Evolutionary conservation across 1,139 yeast species (phyloP), one percentile per base, ranked within the genome.

Genomic region (Taphrina wiesneri): DNA sequence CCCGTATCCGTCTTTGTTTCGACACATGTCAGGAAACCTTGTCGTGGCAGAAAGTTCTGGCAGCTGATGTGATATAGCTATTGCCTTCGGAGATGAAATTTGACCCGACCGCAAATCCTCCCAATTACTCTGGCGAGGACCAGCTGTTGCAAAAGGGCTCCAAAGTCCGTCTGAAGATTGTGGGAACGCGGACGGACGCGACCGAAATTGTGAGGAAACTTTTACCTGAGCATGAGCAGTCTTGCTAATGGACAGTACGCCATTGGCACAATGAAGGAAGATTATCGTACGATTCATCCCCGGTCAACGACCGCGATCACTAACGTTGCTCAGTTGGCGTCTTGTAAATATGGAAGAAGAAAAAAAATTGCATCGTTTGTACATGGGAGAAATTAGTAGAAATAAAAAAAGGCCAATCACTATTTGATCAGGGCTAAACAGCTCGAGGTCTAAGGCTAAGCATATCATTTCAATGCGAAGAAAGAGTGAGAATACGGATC

Each of bases 181-280:
- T 93, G 65, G 99, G 99, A 77, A 95, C 97, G 49, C 85, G 98
- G 76, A 90, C 97, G 23, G 99, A 95, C 78, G 99, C 95, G 19
- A 95, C 96, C 74, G 95, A 95, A 73, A 92, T 93, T 93, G 78
- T 76, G 72, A 71, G 78, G 7, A 17, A 39, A 61, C 13, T 36
- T 19, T 32, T 45, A 56, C 30, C 4, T 13, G 63, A 51, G 34
- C 47, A 57, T 56, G 47, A 39, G 57, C 23, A 21, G 25, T 54
- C 30, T 19, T 28, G 41, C 51, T 57, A 53, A 68, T 64, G 62
- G 65, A 62, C 39, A 65, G 67, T 65, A 51, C 67, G 65, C 66
- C 41, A 76, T 77, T 75, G 99, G 99, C 67, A 89, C 96, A 78
- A 93, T 93, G 74, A 93, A 93, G 77, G 99, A 93, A 79, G 99